Conservation (phyloP, 2,329 filamentous ascomycete species). For the Hypocrella siamensis region DNA sequence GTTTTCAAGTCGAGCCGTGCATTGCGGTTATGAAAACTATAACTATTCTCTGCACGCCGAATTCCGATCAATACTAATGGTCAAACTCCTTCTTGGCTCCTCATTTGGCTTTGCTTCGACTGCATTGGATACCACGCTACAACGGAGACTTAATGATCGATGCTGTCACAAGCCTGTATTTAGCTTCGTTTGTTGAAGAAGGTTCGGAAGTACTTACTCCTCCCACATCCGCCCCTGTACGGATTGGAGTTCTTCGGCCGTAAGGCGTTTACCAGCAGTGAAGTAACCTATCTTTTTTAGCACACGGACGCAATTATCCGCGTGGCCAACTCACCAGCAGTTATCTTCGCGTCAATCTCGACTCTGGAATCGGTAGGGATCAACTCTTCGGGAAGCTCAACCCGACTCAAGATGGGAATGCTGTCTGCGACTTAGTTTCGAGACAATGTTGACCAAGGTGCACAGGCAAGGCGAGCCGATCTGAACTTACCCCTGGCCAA, state of each 20-base stretch:
- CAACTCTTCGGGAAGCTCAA: conserved; percentile 84
- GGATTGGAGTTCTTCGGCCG: conserved; percentile 66
- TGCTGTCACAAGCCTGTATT: not conserved
- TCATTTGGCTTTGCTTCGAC: too few species aligned
- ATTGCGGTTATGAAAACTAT: too few species aligned
- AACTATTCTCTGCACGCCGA: too few species aligned
- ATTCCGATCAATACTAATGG: too few species aligned
- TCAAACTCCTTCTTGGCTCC: too few species aligned
- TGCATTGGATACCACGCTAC: too few species aligned
- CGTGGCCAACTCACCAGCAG: conserved; percentile 51
- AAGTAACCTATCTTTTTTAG: conserved; percentile 42
- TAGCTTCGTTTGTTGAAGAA: too few species aligned
- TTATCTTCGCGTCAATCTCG: conserved; percentile 98
- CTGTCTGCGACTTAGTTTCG: too few species aligned
- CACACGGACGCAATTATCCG: not conserved
- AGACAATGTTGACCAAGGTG: too few species aligned
- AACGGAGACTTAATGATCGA: conserved; percentile 5
- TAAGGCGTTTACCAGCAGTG: conserved; percentile 81
- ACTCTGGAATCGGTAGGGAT: conserved; percentile 90
- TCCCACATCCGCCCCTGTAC: conserved; percentile 90
- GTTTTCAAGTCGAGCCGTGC: too few species aligned
- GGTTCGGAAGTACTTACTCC: conserved; percentile 44
- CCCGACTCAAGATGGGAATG: conserved; percentile 75
- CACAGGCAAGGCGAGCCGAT: too few species aligned
- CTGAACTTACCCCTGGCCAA: conserved; percentile 51